Conservation (phyloP, 495 filamentous ascomycete genomes). For the Oleoguttula mirabilis region DNA sequence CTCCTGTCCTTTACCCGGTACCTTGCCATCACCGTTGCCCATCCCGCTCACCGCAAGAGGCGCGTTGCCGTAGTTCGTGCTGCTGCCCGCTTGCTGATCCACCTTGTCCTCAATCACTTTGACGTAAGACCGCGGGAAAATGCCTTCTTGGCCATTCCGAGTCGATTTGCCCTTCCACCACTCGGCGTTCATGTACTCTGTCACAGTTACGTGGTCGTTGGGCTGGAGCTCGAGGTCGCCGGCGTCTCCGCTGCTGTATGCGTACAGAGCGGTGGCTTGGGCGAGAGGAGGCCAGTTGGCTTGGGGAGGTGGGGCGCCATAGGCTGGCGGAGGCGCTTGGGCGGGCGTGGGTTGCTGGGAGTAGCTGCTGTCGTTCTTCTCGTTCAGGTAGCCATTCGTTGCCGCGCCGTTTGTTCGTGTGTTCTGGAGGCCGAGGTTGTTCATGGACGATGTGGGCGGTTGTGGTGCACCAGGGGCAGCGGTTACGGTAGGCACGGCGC, state of each 20-base stretch:
- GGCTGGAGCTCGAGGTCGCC: conserved; percentile 67
- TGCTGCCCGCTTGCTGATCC: conserved; percentile 24
- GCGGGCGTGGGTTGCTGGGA: conserved; percentile 45
- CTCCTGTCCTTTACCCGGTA: conserved; percentile 36
- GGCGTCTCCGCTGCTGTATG: conserved; percentile 62
- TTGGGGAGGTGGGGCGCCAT: conserved; percentile 14
- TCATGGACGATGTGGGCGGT: conserved; percentile 28
- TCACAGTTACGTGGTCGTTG: conserved; percentile 64
- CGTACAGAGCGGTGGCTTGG: conserved; percentile 70
- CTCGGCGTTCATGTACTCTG: conserved; percentile 86
- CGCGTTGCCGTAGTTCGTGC: conserved; percentile 35
- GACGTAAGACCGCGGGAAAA: conserved; percentile 88
- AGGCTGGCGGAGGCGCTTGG: conserved; percentile 36
- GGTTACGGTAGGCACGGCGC: conserved; percentile 32
- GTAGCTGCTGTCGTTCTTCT: conserved; percentile 33
- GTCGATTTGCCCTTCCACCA: conserved; percentile 89
- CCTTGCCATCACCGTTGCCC: conserved; percentile 22
- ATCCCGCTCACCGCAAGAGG: conserved; percentile 26
- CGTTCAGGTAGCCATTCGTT: conserved; percentile 35
- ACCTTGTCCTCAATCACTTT: conserved; percentile 35
- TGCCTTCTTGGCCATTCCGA: conserved; percentile 69
- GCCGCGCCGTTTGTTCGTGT: conserved; percentile 34
- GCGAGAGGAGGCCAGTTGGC: conserved; percentile 34
- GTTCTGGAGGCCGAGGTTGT: conserved; percentile 27
- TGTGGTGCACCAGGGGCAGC: conserved; percentile 26